Evolutionary conservation across 208 protist species (phyloP).

Genomic region (Trypanosoma rangeli): DNA sequence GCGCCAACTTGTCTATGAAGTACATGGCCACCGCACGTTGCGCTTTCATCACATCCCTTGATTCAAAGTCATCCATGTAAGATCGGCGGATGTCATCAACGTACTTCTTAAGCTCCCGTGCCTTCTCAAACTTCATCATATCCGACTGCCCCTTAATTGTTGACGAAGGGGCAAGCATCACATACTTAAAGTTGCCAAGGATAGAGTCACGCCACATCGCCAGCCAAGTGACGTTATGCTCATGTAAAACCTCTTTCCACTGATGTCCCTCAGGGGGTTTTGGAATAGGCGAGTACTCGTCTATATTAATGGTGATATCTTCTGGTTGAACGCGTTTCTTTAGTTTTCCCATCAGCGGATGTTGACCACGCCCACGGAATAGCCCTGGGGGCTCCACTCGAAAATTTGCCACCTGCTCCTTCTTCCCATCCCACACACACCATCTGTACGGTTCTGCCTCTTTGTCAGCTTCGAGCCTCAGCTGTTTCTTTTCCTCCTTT

Average conservation of each 20-base stretch:
- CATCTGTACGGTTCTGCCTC: slow-evolving; percentile 90
- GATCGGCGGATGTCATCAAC: slow-evolving; percentile 94
- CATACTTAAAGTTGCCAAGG: slow-evolving; percentile 95
- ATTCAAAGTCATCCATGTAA: slow-evolving; percentile 92
- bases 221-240: slow-evolving; percentile 98
- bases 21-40: slow-evolving; percentile 98
- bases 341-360: slow-evolving; percentile 95
- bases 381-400: slow-evolving; percentile 98
- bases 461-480: slow-evolving; percentile 79
- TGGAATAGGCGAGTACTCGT: slow-evolving; percentile 81
- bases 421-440: slow-evolving; percentile 93
- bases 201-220: slow-evolving; percentile 97
- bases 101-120: slow-evolving; percentile 93
- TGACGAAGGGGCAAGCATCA: slow-evolving; percentile 95
- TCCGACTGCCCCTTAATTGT: slow-evolving; percentile 96
- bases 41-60: slow-evolving; percentile 42
- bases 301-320: slow-evolving; percentile 99
- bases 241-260: slow-evolving; percentile 94
- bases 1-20: slow-evolving; percentile 98
- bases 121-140: slow-evolving; percentile 98
- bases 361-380: slow-evolving; percentile 98
- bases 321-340: slow-evolving; percentile 96
- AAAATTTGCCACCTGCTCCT: slow-evolving; percentile 97
- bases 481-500: slow-evolving; percentile 94
- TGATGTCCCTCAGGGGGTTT: slow-evolving; percentile 91